These are phyloP conservation scores for Colletotrichum orbiculare DNA, from an alignment of 2,329 filamentous ascomycete genomes.

Conservation along the genomic window DNA sequence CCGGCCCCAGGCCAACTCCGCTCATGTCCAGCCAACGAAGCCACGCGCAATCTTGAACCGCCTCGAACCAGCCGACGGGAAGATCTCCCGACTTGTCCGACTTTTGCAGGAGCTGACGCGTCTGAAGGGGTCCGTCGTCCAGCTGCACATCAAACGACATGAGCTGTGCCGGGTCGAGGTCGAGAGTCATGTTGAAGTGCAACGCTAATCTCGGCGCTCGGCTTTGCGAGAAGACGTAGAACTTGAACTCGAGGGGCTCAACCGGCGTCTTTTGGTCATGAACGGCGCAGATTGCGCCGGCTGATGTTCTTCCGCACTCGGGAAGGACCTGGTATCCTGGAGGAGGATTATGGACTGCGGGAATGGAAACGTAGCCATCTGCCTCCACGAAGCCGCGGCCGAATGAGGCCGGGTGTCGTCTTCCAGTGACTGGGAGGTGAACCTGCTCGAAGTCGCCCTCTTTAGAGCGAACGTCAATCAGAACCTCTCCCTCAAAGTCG, in stretches of 20 bases:
- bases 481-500: constrained; percentile 55
- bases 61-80: constrained; percentile 60
- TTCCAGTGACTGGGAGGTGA: constrained; percentile 40
- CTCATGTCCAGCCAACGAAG: constrained; percentile 49
- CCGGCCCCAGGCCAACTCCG: constrained; percentile 32
- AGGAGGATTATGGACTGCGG: constrained; percentile 38
- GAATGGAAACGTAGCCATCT: constrained; percentile 48
- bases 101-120: constrained; percentile 44
- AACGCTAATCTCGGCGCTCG: constrained; percentile 43
- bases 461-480: constrained; percentile 48
- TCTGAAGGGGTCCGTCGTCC: constrained; percentile 50
- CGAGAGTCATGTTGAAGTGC: constrained; percentile 56
- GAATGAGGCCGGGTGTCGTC: constrained; percentile 46
- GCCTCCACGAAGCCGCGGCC: constrained; percentile 47
- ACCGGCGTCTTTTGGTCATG: constrained; percentile 33
- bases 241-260: constrained; percentile 43
- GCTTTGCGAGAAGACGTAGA: constrained; percentile 45
- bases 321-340: constrained; percentile 44
- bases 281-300: constrained; percentile 39
- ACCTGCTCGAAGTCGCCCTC: constrained; percentile 51
- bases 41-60: constrained; percentile 63
- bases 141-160: constrained; percentile 63
- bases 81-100: constrained; percentile 45
- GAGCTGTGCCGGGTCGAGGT: constrained; percentile 59
- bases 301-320: constrained; percentile 43